These are phyloP conservation scores for Mycena latifolia DNA, from an alignment of 768 basidiomycete genomes.

Conservation along the genomic window DNA sequence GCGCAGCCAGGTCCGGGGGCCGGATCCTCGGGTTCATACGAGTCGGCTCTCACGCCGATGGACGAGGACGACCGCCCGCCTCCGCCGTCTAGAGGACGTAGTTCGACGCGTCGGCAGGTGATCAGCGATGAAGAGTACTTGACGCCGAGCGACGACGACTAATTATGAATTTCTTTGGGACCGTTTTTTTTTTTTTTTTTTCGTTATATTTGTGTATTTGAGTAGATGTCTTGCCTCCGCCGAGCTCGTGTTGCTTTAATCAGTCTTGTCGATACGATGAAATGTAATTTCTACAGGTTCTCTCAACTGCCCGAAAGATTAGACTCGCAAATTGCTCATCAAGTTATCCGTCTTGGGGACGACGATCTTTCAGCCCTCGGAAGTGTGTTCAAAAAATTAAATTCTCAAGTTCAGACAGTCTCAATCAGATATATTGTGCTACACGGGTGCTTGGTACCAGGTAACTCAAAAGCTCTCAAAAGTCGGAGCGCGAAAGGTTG, in stretches of 20 bases:
- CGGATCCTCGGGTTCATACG: slow-evolving; percentile 62
- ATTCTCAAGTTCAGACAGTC: no score
- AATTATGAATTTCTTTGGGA: slow-evolving; percentile 19
- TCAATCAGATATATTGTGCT: no score
- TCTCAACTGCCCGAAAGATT: background rate
- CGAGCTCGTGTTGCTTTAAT: slow-evolving; percentile 25
- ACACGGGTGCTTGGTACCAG: no score
- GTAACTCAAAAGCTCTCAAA: no score
- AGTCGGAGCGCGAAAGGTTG: no score
- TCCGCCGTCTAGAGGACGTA: slow-evolving; percentile 64
- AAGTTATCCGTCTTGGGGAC: no score
- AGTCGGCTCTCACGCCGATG: slow-evolving; percentile 83
- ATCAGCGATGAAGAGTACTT: slow-evolving; percentile 81
- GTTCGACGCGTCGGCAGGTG: slow-evolving; percentile 76
- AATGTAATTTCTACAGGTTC: slow-evolving; percentile 21
- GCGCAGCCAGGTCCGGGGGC: slow-evolving; percentile 52
- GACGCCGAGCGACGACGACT: slow-evolving; percentile 84
- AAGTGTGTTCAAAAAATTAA: no score
- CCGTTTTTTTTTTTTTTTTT: background rate
- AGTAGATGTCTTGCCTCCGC: slow-evolving; percentile 27
- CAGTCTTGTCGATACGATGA: slow-evolving; percentile 15
- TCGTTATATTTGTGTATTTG: slow-evolving; percentile 22
- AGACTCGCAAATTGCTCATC: no score
- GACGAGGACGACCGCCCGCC: slow-evolving; percentile 81
- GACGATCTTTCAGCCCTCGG: no score